A percentile compares a stretch with the other conserved stretches of the same genome.
These are phyloP conservation scores for Beauveria varroae DNA, from an alignment of 2,329 filamentous ascomycete species.

Conservation along the genomic window DNA sequence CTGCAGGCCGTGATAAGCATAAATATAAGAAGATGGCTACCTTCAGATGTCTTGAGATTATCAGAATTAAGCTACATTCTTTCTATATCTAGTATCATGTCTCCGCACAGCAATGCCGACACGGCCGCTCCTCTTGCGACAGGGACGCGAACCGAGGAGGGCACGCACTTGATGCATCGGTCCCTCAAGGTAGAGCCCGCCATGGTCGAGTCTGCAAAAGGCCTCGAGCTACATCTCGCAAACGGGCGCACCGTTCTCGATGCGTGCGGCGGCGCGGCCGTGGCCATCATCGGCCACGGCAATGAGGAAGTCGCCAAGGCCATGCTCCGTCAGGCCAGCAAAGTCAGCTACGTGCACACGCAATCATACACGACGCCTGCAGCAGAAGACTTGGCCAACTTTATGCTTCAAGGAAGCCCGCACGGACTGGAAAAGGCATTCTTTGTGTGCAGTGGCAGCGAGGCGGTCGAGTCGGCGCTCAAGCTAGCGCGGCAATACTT, in stretches of 20 bases:
- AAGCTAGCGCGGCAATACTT: slow-evolving; percentile 43
- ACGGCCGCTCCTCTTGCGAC: background rate
- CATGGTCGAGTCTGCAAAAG: slow-evolving; percentile 35
- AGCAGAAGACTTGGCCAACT: slow-evolving; percentile 22
- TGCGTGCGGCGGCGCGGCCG: slow-evolving; percentile 32
- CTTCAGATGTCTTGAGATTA: background rate
- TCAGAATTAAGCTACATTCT: background rate
- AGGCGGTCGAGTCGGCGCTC: slow-evolving; percentile 38
- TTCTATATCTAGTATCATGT: slow-evolving; percentile 7
- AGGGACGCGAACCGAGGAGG: slow-evolving; percentile 1
- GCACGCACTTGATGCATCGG: slow-evolving; percentile 24
- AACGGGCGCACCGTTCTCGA: slow-evolving; percentile 28
- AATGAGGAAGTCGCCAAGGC: slow-evolving; percentile 48
- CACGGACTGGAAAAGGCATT: slow-evolving; percentile 19
- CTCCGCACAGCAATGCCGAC: slow-evolving; percentile 15
- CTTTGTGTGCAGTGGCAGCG: slow-evolving; percentile 20
- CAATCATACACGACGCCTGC: slow-evolving; percentile 18
- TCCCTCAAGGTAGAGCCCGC: slow-evolving; percentile 22
- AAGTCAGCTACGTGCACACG: slow-evolving; percentile 22
- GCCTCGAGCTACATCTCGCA: slow-evolving; percentile 27
- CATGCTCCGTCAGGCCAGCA: slow-evolving; percentile 45
- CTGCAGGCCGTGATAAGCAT: background rate
- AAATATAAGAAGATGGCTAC: background rate
- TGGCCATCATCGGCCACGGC: slow-evolving; percentile 56
- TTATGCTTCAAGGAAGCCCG: slow-evolving; percentile 18